These are phyloP conservation scores for Acanthamoeba lenticulata DNA, from an alignment of 208 protist genomes.

Conservation along the genomic window DNA sequence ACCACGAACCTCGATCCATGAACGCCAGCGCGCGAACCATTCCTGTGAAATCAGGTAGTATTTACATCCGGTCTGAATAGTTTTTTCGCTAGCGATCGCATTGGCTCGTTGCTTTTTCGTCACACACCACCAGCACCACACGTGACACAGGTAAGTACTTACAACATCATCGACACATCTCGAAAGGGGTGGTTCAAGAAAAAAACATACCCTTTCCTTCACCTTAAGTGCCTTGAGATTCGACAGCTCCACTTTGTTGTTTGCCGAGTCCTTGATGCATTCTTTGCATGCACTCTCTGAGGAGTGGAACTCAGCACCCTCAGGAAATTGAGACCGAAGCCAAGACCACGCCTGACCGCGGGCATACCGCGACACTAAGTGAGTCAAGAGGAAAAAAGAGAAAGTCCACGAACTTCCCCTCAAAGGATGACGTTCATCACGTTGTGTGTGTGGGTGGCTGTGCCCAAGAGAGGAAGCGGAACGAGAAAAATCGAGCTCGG, in stretches of 20 bases:
- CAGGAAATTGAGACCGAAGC: slow-evolving; percentile 31
- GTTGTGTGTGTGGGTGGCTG: too few relatives aligned
- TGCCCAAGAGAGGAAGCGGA: too few relatives aligned
- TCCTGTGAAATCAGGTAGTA: slow-evolving; percentile 23
- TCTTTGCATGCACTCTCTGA: neutral
- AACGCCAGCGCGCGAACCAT: slow-evolving; percentile 4
- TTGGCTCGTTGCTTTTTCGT: neutral
- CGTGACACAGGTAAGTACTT: neutral
- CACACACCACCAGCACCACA: neutral
- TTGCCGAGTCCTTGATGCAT: neutral
- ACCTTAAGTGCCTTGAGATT: neutral
- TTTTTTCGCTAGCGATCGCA: neutral
- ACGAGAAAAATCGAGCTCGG: too few relatives aligned
- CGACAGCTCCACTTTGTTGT: neutral
- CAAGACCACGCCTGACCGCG: slow-evolving; percentile 62
- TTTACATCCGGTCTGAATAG: neutral
- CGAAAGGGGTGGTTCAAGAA: too few relatives aligned
- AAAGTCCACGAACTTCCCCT: too few relatives aligned
- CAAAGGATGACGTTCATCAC: too few relatives aligned
- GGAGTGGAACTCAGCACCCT: slow-evolving; percentile 48
- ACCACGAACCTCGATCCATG: neutral
- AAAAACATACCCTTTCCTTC: neutral
- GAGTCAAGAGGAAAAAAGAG: neutral
- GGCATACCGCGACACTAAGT: neutral
- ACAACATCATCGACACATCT: too few relatives aligned